These are phyloP conservation scores for Wickerhamomyces pijperi DNA, from an alignment of 805 yeast species.

Conservation along the genomic window DNA sequence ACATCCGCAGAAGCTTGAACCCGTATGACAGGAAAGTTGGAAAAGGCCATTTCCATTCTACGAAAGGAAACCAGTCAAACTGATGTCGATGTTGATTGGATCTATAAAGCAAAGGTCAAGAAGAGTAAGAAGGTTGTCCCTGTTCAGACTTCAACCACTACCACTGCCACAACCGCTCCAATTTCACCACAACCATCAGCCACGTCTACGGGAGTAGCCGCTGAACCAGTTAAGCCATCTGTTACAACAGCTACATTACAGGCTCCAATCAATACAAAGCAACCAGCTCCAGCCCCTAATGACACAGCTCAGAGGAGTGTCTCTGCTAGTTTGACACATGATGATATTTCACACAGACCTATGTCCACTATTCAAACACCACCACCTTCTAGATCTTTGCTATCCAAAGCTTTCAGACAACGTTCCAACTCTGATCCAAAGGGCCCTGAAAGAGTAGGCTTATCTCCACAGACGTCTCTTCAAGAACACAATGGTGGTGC, in stretches of 20 bases:
- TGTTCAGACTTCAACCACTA: neutral
- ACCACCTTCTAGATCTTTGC: slow-evolving; percentile 7
- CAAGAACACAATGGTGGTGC: slow-evolving; percentile 1
- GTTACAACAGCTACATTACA: slow-evolving; percentile 3
- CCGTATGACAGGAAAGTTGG: neutral
- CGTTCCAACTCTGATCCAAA: slow-evolving; percentile 16
- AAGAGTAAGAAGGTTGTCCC: slow-evolving; percentile 27
- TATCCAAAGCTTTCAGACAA: slow-evolving; percentile 17
- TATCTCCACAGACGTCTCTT: neutral
- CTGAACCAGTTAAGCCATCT: neutral
- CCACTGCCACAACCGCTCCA: neutral
- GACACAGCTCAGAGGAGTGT: neutral
- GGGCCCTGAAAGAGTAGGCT: neutral
- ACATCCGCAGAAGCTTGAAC: too few relatives aligned
- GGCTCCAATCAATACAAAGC: neutral
- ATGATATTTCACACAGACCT: slow-evolving; percentile 1
- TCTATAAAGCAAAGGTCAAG: slow-evolving; percentile 53
- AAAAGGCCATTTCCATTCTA: neutral
- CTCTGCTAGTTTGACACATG: neutral
- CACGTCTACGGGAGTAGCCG: too few relatives aligned
- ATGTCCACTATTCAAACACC: neutral
- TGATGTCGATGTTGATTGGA: slow-evolving; percentile 68
- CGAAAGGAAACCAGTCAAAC: slow-evolving; percentile 1
- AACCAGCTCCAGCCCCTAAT: neutral
- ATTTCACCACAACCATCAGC: too few relatives aligned